Conservation (phyloP, 2,329 filamentous ascomycete genomes). For the Colletotrichum horii region DNA sequence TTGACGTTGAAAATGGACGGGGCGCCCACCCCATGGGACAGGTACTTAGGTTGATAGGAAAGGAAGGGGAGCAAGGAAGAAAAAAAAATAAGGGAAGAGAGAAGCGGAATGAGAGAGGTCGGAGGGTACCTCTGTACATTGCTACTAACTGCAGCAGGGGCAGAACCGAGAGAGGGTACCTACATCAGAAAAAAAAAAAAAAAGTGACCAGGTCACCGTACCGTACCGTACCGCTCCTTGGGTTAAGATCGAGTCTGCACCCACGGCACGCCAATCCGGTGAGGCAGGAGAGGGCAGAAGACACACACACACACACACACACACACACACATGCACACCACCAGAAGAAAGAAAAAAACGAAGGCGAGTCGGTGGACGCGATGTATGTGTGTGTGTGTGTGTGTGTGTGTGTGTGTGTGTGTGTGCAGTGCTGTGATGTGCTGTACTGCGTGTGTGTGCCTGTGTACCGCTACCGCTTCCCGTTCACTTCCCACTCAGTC, state of each 20-base stretch:
- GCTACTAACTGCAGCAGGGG: conserved; percentile 5
- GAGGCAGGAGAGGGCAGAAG: neutral
- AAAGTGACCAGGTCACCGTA: conserved; percentile 2
- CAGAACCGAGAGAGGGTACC: conserved; percentile 15
- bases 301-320: neutral
- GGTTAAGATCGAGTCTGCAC: conserved; percentile 9
- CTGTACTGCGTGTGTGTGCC: neutral
- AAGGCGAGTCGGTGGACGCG: neutral
- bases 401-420: neutral
- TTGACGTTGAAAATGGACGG: conserved; percentile 13
- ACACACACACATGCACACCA: neutral
- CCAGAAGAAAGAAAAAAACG: neutral
- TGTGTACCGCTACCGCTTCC: neutral
- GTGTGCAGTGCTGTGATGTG: neutral
- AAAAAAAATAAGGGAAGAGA: neutral
- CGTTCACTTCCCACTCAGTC: neutral
- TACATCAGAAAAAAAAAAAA: neutral
- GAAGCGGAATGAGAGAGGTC: conserved; percentile 13
- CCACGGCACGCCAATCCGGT: conserved; percentile 13
- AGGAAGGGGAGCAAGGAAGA: neutral
- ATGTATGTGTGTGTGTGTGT: neutral
- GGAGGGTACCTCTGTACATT: conserved; percentile 11
- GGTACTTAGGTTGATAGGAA: conserved; percentile 4
- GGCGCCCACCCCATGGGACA: neutral
- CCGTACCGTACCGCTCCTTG: neutral